Base-by-base conservation (phyloP, 768 basidiomycete genomes). In the Pleurotus giganteus region DNA sequence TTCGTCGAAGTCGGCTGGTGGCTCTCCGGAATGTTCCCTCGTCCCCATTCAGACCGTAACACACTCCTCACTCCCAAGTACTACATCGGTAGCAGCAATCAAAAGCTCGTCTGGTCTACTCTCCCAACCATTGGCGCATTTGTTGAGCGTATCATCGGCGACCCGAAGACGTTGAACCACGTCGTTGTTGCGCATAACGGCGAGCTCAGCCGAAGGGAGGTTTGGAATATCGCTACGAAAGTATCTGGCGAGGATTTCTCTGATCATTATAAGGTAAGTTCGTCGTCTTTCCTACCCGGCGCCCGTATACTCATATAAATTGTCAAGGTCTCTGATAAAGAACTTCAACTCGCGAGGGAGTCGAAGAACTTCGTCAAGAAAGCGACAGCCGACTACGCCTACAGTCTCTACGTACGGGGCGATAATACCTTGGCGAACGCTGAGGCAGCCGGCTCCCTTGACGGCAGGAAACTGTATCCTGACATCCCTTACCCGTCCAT, bases 1-100 rank as follows among this genome's bases (percentile, higher is more conserved):
- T 47, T 47, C 27, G 15, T 47, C 15, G 46, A 47, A 19, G 46
- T 47, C 2, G 46, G 46, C 17, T 47, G 46, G 46, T 47, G 46
- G 46, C n/a, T 47, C 28, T n/a, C 26, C 28, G 29, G 15, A 17
- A 28, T 27, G 46, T 47, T 47, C 31, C 46, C 46, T 11, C 26
- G 15, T 8, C 46, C 19, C 27, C 46, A 47, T 27, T 47, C 46
- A 13, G 46, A n/a, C 15, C 27, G 46, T 11, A 47, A 47, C 23
- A 47, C 46, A 7, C 46, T 47, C 31, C 7, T 47, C 17, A 47
- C 46, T 15, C 46, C 13, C 26, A 47, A 47, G 27, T 28, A 9
- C n/a, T 47, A 47, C 46, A 21, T 47, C 19, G 44, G 44, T 23
- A 27, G 27, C 15, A 21, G 24, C 7, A 15, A 21, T 15, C 44